phyloP scores from a whole-genome alignment of 495 filamentous ascomycete genomes.

The Xeromyces bisporus region DNA sequence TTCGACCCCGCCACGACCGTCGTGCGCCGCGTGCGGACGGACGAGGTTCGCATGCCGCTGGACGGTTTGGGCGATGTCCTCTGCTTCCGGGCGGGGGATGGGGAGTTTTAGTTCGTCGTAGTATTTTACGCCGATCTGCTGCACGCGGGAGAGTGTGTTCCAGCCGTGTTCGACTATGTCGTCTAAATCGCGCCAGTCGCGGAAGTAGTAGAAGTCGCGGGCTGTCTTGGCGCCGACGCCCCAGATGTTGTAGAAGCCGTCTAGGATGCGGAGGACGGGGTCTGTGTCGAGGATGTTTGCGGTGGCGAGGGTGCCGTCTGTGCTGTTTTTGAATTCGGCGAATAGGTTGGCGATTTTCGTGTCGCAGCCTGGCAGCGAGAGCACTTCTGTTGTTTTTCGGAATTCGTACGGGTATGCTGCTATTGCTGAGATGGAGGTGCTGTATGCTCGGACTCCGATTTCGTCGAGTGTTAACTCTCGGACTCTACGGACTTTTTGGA shows the following conservation, averaged over 20 bases:
- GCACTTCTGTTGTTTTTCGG: constrained; percentile 40
- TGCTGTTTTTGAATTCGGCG: constrained; percentile 48
- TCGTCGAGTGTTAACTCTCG: constrained; percentile 54
- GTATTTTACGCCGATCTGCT: constrained; percentile 93
- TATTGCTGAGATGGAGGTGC: constrained; percentile 65
- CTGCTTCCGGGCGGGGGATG: constrained; percentile 60
- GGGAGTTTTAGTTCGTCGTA: constrained; percentile 67
- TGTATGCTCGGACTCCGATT: constrained; percentile 76
- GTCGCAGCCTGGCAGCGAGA: constrained; percentile 63
- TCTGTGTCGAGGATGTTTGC: constrained; percentile 48
- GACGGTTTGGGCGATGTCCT: constrained; percentile 46
- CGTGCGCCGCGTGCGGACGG: constrained; percentile 15
- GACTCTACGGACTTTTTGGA: constrained; percentile 57
- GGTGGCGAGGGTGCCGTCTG: constrained; percentile 38
- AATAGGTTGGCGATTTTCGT: constrained; percentile 65
- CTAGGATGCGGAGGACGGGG: constrained; percentile 42
- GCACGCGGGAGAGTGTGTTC: constrained; percentile 52
- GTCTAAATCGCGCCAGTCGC: constrained; percentile 61
- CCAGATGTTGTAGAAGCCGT: constrained; percentile 67
- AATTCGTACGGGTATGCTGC: constrained; percentile 63
- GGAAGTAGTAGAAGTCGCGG: constrained; percentile 60
- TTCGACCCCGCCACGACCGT: constrained; percentile 35
- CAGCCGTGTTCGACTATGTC: constrained; percentile 78
- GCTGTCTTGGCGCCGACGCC: constrained; percentile 78
- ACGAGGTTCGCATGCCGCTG: constrained; percentile 40